Conservation (phyloP, 192 early-diverging fungal species). For the Coemansia sp. region DNA sequence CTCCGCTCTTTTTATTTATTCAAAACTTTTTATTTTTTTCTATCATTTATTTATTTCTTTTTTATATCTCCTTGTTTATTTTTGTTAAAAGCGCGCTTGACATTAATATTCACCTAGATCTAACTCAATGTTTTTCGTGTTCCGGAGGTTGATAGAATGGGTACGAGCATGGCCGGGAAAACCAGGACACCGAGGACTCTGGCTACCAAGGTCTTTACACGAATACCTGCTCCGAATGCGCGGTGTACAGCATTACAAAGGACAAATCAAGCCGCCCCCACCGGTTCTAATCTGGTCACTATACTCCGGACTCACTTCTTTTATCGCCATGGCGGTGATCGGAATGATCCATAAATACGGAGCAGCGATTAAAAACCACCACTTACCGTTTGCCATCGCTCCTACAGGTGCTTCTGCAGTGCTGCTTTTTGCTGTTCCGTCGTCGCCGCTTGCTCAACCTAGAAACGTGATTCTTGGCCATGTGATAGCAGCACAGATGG, state of each 20-base stretch:
- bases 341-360: conserved; percentile 47
- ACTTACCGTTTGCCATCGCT: conserved; percentile 51
- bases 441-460: conserved; percentile 47
- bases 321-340: conserved; percentile 30
- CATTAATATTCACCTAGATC: not conserved
- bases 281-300: conserved; percentile 40
- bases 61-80: not conserved
- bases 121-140: conserved; percentile 24
- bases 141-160: conserved; percentile 36
- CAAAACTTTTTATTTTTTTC: not conserved
- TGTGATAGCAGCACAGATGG: conserved; percentile 35
- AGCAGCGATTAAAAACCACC: conserved; percentile 33
- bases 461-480: conserved; percentile 47
- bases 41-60: not conserved
- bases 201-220: conserved; percentile 18
- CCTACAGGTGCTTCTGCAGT: conserved; percentile 47
- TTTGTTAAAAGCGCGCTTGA: not conserved
- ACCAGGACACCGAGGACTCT: conserved; percentile 34
- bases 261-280: conserved; percentile 24
- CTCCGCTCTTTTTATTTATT: not conserved
- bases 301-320: conserved; percentile 41
- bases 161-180: conserved; percentile 29
- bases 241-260: conserved; percentile 38
- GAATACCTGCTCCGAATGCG: conserved; percentile 41
- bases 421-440: conserved; percentile 42